phyloP scores from a whole-genome alignment of 225 moss, liverwort and hornwort genomes.

The Ulota crispa region DNA sequence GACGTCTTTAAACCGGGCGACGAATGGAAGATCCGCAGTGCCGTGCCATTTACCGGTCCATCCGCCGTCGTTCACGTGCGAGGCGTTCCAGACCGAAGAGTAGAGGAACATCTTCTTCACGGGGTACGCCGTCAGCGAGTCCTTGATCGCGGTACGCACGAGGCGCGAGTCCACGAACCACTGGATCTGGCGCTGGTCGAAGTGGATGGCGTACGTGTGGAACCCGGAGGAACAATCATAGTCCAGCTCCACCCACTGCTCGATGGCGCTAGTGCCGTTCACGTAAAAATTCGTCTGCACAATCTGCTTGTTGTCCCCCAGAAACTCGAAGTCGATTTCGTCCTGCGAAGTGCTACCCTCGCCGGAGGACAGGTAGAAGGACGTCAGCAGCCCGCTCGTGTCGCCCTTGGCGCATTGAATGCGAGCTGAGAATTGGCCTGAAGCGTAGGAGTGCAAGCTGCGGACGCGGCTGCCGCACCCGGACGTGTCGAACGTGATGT shows the following conservation, averaged over 20 bases:
- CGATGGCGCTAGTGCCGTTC: slow-evolving; percentile 45
- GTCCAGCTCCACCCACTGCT: slow-evolving; percentile 44
- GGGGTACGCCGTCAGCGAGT: slow-evolving; percentile 12
- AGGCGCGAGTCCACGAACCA: slow-evolving; percentile 51
- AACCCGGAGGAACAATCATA: slow-evolving; percentile 52
- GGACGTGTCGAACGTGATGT: slow-evolving; percentile 41
- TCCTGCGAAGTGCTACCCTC: slow-evolving; percentile 49
- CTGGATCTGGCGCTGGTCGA: slow-evolving; percentile 30
- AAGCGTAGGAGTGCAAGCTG: slow-evolving; percentile 35
- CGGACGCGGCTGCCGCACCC: slow-evolving; percentile 55
- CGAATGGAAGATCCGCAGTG: slow-evolving; percentile 34
- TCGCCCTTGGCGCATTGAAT: slow-evolving; percentile 55
- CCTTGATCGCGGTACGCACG: slow-evolving; percentile 32
- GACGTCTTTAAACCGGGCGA: slow-evolving; percentile 46
- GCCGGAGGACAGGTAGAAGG: slow-evolving; percentile 53
- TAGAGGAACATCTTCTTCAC: slow-evolving; percentile 45
- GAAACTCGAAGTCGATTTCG: slow-evolving; percentile 62
- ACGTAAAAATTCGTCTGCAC: slow-evolving; percentile 71
- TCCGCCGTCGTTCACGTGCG: slow-evolving; percentile 36
- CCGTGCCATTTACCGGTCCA: slow-evolving; percentile 69
- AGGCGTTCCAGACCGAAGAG: slow-evolving; percentile 60
- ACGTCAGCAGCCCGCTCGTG: slow-evolving; percentile 58
- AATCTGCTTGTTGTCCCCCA: slow-evolving; percentile 56
- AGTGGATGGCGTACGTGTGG: slow-evolving; percentile 53
- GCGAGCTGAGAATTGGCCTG: slow-evolving; percentile 37